Evolutionary conservation across 129 eudicot genomes (phyloP).

Genomic region (Flaveria trinervia): DNA sequence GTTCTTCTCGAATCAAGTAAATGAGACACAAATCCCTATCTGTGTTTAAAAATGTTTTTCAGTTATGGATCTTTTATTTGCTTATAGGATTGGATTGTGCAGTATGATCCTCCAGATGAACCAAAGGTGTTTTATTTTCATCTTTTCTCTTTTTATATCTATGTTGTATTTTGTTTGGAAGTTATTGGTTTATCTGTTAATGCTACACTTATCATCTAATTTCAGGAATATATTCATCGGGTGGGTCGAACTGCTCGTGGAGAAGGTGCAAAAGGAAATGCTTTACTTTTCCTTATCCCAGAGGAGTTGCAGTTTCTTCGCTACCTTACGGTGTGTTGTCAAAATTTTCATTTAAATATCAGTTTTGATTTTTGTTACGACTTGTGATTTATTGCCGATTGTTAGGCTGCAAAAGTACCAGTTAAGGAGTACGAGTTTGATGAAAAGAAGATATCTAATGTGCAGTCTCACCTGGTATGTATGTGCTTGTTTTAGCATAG

Average conservation of each 20-base stretch:
- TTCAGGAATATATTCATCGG: constrained; percentile 90
- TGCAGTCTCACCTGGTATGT: constrained; percentile 79
- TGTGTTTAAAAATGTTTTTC: background rate
- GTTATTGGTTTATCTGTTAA: background rate
- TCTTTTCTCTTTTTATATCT: background rate
- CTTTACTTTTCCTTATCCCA: constrained; percentile 77
- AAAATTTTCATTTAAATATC: too few species aligned
- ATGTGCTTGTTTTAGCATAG: background rate
- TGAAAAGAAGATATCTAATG: constrained; percentile 66
- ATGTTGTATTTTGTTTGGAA: background rate
- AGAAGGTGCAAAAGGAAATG: constrained; percentile 89
- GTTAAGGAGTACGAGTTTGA: constrained; percentile 84
- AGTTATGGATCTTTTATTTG: background rate
- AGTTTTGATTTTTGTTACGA: too few species aligned
- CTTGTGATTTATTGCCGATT: background rate
- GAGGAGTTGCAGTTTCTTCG: constrained; percentile 79
- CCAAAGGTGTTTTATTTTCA: constrained; percentile 54
- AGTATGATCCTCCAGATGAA: constrained; percentile 97
- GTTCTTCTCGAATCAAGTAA: background rate
- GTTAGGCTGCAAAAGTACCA: constrained; percentile 81
- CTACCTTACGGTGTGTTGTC: constrained; percentile 76
- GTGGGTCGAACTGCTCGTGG: constrained; percentile 99
- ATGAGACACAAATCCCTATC: background rate
- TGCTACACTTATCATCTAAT: background rate
- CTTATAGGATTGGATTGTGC: constrained; percentile 92